These are phyloP conservation scores for Diaporthe citrichinensis DNA, from an alignment of 2,329 filamentous ascomycete species.

Conservation along the genomic window DNA sequence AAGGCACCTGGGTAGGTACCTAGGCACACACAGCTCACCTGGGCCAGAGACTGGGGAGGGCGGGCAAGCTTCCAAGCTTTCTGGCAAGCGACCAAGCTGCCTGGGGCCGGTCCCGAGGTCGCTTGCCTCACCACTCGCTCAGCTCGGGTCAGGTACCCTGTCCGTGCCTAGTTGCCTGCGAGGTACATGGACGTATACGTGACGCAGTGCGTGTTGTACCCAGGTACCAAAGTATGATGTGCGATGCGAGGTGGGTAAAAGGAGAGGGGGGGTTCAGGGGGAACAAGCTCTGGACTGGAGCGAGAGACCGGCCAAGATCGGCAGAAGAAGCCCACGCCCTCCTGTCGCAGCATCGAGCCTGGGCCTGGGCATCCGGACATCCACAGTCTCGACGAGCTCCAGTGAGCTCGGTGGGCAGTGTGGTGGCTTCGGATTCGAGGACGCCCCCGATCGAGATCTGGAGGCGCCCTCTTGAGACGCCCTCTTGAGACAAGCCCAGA, in stretches of 20 bases:
- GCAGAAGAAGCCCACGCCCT: slow-evolving; percentile 23
- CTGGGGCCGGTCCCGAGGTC: slow-evolving; percentile 13
- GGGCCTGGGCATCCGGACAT: not conserved
- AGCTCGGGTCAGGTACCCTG: slow-evolving; percentile 18
- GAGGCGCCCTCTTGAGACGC: not conserved
- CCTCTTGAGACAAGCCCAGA: slow-evolving; percentile 22
- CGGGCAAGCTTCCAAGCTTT: slow-evolving; percentile 24
- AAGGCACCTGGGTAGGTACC: not conserved
- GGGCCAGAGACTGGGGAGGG: slow-evolving; percentile 6
- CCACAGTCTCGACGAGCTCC: slow-evolving; percentile 20
- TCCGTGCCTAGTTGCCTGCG: not conserved
- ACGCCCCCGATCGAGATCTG: slow-evolving; percentile 24
- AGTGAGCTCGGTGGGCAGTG: not conserved
- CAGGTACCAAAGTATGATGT: slow-evolving; percentile 19
- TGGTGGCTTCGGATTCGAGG: slow-evolving; percentile 9
- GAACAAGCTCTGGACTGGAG: slow-evolving; percentile 1
- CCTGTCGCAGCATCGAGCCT: not conserved
- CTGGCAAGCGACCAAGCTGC: not conserved
- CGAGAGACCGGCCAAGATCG: slow-evolving; percentile 26
- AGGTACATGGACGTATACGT: not conserved
- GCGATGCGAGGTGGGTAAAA: slow-evolving; percentile 5
- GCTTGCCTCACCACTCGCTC: slow-evolving; percentile 26
- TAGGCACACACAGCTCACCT: not conserved
- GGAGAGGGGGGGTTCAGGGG: not conserved
- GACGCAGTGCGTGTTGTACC: not conserved